Conservation (phyloP, 495 filamentous ascomycete species). For the Aspergillus asperescens region DNA sequence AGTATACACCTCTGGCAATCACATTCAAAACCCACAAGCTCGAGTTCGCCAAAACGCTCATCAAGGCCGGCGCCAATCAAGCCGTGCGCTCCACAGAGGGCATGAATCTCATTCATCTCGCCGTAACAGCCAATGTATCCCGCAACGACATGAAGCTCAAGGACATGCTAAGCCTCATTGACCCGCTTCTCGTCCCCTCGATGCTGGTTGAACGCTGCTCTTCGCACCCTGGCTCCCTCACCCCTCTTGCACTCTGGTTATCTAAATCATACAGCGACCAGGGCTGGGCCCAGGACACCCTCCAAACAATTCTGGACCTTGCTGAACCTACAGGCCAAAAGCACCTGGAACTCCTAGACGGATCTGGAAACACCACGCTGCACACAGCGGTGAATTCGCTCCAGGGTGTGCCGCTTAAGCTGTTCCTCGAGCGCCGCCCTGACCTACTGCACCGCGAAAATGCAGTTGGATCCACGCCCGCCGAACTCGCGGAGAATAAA, state of each 20-base stretch:
- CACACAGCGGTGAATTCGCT: conserved; percentile 49
- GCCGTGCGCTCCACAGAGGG: conserved; percentile 45
- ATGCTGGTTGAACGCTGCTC: conserved; percentile 45
- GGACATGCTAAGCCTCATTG: conserved; percentile 48
- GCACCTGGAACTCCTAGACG: conserved; percentile 59
- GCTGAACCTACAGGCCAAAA: conserved; percentile 41
- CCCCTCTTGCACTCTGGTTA: conserved; percentile 44
- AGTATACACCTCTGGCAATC: conserved; percentile 57
- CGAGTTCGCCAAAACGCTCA: conserved; percentile 52
- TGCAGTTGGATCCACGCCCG: conserved; percentile 61
- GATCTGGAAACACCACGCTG: conserved; percentile 59
- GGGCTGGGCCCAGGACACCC: neutral
- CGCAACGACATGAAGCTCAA: conserved; percentile 26
- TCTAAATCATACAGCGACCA: neutral
- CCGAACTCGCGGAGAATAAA: conserved; percentile 56
- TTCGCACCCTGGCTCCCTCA: conserved; percentile 37
- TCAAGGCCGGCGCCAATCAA: conserved; percentile 62
- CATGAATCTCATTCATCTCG: conserved; percentile 57
- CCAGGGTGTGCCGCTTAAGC: conserved; percentile 31
- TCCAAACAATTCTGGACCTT: conserved; percentile 35
- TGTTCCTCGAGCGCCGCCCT: conserved; percentile 51
- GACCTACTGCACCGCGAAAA: conserved; percentile 62
- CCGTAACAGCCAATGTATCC: conserved; percentile 26
- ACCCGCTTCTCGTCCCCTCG: conserved; percentile 39
- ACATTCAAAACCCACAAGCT: conserved; percentile 49